Conservation (phyloP, 2,329 filamentous ascomycete genomes). For the Furcasterigmium furcatum region DNA sequence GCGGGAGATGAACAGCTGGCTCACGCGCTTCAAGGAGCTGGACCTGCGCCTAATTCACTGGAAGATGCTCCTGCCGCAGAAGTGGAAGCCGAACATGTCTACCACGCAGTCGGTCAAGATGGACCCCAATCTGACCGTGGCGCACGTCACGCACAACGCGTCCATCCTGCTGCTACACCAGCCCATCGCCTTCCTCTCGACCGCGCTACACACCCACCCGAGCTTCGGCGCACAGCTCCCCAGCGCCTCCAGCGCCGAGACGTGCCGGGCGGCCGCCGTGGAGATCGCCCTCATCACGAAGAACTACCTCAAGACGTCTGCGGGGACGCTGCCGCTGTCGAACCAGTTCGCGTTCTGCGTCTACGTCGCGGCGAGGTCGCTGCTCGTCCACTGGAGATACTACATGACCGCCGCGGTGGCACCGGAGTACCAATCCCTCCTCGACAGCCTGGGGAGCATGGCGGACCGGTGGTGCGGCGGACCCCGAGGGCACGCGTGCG, state of each 20-base stretch:
- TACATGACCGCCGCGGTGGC: slow-evolving; percentile 13
- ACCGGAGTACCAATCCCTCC: slow-evolving; percentile 18
- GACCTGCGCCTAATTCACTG: slow-evolving; percentile 37
- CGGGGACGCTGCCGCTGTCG: slow-evolving; percentile 17
- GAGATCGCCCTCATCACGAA: slow-evolving; percentile 38
- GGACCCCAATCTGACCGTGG: slow-evolving; percentile 44
- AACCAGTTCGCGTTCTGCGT: slow-evolving; percentile 39
- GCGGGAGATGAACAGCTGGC: slow-evolving; percentile 32
- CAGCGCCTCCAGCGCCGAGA: slow-evolving; percentile 37
- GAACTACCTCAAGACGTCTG: slow-evolving; percentile 34
- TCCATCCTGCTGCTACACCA: slow-evolving; percentile 44
- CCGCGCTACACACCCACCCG: slow-evolving; percentile 27
- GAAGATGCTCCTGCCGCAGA: slow-evolving; percentile 35
- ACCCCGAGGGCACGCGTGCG: slow-evolving; percentile 1
- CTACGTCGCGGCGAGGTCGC: slow-evolving; percentile 34
- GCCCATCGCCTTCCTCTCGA: slow-evolving; percentile 38
- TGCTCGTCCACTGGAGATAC: slow-evolving; percentile 28
- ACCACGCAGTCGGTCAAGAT: slow-evolving; percentile 24
- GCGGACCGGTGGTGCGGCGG: slow-evolving; percentile 16
- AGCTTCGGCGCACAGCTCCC: slow-evolving; percentile 29
- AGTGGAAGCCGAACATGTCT: slow-evolving; percentile 31
- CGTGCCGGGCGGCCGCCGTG: slow-evolving; percentile 35
- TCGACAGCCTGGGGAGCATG: slow-evolving; percentile 16
- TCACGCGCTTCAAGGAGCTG: slow-evolving; percentile 40
- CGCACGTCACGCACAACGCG: slow-evolving; percentile 43